phyloP scores from a whole-genome alignment of 371 early-diverging fungal species.

The Apophysomyces sp. region DNA sequence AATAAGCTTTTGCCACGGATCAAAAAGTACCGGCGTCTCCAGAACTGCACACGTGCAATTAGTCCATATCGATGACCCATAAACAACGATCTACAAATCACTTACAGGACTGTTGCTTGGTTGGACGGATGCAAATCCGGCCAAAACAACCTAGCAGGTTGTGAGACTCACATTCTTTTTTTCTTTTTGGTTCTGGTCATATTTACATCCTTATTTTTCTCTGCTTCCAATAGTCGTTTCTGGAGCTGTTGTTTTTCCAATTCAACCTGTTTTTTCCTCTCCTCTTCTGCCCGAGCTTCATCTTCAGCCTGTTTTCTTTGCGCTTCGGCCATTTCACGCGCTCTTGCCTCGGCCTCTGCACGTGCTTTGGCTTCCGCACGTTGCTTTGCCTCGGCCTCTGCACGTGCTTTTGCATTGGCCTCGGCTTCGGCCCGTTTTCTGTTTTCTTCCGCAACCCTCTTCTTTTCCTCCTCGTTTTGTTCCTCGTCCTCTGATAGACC shows the following conservation, averaged over 20 bases:
- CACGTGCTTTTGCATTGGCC: conserved; percentile 6
- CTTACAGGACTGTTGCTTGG: conserved; percentile 25
- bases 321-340: conserved; percentile 9
- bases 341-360: conserved; percentile 10
- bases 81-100: conserved; percentile 6
- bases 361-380: conserved; percentile 12
- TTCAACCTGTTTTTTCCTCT: conserved; percentile 5
- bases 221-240: conserved; percentile 26
- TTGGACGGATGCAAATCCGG: conserved; percentile 29
- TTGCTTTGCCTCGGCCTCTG: conserved; percentile 8
- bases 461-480: not conserved
- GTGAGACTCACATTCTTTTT: not conserved
- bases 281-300: conserved; percentile 6
- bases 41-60: not conserved
- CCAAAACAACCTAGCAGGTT: conserved; percentile 13
- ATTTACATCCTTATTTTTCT: conserved; percentile 27
- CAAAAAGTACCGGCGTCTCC: conserved; percentile 23
- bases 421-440: conserved; percentile 7
- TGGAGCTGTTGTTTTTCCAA: conserved; percentile 19
- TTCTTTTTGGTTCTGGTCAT: not conserved
- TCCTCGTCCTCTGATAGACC: conserved; percentile 10
- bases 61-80: not conserved
- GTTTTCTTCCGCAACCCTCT: conserved; percentile 10
- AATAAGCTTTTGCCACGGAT: conserved; percentile 22
- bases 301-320: conserved; percentile 14